Percentiles rank a stretch among this genome's conserved stretches.
Conservation (phyloP, 202 grass and related monocot genomes). For the Musa balbisiana region DNA sequence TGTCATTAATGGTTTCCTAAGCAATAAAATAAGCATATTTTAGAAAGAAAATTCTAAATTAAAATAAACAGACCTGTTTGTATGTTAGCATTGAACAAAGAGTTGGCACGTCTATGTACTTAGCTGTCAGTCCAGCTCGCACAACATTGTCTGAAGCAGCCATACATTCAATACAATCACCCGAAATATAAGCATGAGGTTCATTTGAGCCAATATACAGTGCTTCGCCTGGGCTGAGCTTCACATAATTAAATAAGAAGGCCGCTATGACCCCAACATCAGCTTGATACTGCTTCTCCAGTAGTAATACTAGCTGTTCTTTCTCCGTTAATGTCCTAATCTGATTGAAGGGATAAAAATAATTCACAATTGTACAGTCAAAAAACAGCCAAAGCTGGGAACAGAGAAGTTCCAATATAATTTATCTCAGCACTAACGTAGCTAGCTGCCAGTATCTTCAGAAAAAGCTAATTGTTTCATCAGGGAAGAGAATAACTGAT, state of each 20-base stretch:
- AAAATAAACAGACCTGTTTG: conserved; percentile 53
- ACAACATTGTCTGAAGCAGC: conserved; percentile 96
- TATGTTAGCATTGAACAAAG: conserved; percentile 96
- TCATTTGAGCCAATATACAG: conserved; percentile 77
- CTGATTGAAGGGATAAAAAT: conserved; percentile 29
- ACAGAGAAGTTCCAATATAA: too few relatives aligned
- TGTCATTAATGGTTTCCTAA: not conserved
- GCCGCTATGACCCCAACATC: conserved; percentile 80
- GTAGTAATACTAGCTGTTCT: conserved; percentile 61
- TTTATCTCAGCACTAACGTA: too few relatives aligned
- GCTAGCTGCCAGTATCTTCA: too few relatives aligned
- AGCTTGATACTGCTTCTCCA: conserved; percentile 78
- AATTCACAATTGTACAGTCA: not conserved
- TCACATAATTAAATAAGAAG: conserved; percentile 89
- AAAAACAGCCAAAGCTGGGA: not conserved
- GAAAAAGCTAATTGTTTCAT: too few relatives aligned
- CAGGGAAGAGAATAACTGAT: too few relatives aligned
- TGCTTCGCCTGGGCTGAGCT: conserved; percentile 83
- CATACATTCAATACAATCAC: conserved; percentile 96
- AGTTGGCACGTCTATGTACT: conserved; percentile 82
- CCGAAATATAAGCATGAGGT: conserved; percentile 87
- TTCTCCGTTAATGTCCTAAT: conserved; percentile 69
- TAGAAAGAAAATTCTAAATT: not conserved
- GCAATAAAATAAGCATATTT: not conserved
- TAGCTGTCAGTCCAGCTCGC: conserved; percentile 89